These are phyloP conservation scores for Blastobotrys elegans DNA, from an alignment of 1,139 yeast genomes.

Conservation along the genomic window DNA sequence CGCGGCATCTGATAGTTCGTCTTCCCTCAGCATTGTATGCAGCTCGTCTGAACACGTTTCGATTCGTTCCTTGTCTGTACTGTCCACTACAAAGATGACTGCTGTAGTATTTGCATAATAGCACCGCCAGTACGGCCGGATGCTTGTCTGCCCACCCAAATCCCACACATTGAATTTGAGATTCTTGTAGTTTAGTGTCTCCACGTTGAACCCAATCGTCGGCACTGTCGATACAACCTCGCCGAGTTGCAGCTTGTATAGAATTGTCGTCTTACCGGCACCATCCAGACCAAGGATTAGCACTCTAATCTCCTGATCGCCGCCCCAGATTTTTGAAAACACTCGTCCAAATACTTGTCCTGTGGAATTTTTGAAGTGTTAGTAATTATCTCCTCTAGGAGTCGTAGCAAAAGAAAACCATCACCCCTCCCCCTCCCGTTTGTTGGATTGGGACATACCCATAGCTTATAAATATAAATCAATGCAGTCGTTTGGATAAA, in stretches of 20 bases:
- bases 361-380: conserved; percentile 13
- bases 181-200: conserved; percentile 84
- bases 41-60: conserved; percentile 83
- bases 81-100: conserved; percentile 91
- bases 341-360: conserved; percentile 57
- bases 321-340: conserved; percentile 84
- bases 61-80: conserved; percentile 92
- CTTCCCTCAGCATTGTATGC: conserved; percentile 88
- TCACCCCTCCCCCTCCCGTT: too few relatives aligned
- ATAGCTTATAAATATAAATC: too few relatives aligned
- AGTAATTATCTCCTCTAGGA: too few relatives aligned
- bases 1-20: conserved; percentile 85
- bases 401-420: too few relatives aligned
- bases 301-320: conserved; percentile 84
- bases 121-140: conserved; percentile 97
- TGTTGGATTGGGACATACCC: too few relatives aligned
- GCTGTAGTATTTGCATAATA: conserved; percentile 96
- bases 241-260: conserved; percentile 86
- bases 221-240: conserved; percentile 94
- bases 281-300: conserved; percentile 93
- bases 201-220: conserved; percentile 96
- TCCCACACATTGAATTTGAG: conserved; percentile 87
- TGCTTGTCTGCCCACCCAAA: conserved; percentile 95
- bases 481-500: too few relatives aligned
- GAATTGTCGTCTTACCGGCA: conserved; percentile 95